Base-by-base conservation (phyloP, 768 basidiomycete genomes). In the Pilatotrama ljubarskyi region DNA sequence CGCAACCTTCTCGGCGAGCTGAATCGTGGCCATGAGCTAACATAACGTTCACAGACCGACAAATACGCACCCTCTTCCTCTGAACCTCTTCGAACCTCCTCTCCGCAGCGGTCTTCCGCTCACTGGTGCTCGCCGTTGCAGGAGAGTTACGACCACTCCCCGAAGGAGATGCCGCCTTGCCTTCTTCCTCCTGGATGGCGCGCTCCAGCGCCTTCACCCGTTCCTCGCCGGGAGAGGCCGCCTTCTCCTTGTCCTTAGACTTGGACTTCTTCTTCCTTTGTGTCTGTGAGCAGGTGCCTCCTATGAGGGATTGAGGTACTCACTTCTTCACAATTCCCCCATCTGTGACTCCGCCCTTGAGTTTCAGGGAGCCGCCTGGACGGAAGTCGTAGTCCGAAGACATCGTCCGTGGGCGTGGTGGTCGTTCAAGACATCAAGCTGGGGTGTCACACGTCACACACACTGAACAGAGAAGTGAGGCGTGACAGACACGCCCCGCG, bases 31-130 rank as follows among this genome's bases (percentile, higher is more conserved):
- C 10, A 25, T 51, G 46, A 74, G 43, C 35, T 15, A 9, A 29
- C 14, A 18, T 5, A 37, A 14, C 29, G 7, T 32, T 22, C 14
- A 18, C 55, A 44, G 58, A 55, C 32, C 49, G 60, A 36, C 24
- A 38, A 14, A 10, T 14, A 65, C 72, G 38, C 49, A 95, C 93
- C 72, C 93, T 77, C 66, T 82, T 82, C 68, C 83, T 84, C 77
- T 94, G 93, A n/a, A 82, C 83, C 76, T 93, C 88, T 73, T 95
- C 93, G 61, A 95, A 96, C 47, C 91, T 82, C 68, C 80, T 83
- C 79, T 96, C 91, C 0, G 94, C 93, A 25, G 93, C 90, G 0
- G 93, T 95, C 76, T 91, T 93, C 61, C 77, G 79, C 22, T 84
- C 82, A 36, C 70, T 56, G 40, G 77, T 77, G 41, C 76, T 75